Evolutionary conservation across 1,284 basidiomycete species (phyloP).

Genomic region (Papiliotrema flavescens): DNA sequence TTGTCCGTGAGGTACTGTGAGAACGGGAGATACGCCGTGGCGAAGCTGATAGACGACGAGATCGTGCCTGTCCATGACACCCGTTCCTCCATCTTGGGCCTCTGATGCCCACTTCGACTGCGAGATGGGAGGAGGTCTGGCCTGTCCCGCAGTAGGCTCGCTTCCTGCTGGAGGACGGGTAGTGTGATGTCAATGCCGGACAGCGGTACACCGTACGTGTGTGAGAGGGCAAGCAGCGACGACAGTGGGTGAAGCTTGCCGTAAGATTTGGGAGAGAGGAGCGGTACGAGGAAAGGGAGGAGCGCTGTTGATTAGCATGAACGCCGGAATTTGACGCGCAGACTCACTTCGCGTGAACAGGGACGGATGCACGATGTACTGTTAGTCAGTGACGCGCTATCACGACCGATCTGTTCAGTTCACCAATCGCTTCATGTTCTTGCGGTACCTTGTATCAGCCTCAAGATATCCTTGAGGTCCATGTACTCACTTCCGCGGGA

Average conservation of each 20-base stretch:
- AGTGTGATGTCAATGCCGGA: slow-evolving; percentile 29
- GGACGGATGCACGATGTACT: slow-evolving; percentile 43
- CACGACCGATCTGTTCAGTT: not conserved
- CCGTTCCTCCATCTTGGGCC: not conserved
- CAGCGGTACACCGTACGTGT: slow-evolving; percentile 22
- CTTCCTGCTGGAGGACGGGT: slow-evolving; percentile 29
- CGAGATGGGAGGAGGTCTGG: slow-evolving; percentile 12
- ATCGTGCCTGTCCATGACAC: not conserved
- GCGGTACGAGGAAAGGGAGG: slow-evolving; percentile 31
- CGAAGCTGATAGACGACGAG: not conserved
- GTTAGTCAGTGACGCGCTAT: not conserved
- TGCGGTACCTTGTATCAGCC: slow-evolving; percentile 28
- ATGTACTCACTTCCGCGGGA: slow-evolving; percentile 31
- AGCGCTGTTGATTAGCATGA: slow-evolving; percentile 16
- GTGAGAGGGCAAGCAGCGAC: slow-evolving; percentile 26
- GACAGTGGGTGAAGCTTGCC: slow-evolving; percentile 34
- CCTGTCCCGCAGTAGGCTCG: slow-evolving; percentile 17
- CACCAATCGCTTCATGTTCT: slow-evolving; percentile 41
- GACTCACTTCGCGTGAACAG: slow-evolving; percentile 31
- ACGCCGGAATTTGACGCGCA: no score
- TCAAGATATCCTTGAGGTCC: not conserved
- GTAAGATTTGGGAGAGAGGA: slow-evolving; percentile 42
- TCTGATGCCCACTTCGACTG: not conserved
- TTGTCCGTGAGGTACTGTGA: not conserved
- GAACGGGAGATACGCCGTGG: slow-evolving; percentile 1